Conservation (phyloP, 345 rosid genomes). For the Salix koriyanagi region DNA sequence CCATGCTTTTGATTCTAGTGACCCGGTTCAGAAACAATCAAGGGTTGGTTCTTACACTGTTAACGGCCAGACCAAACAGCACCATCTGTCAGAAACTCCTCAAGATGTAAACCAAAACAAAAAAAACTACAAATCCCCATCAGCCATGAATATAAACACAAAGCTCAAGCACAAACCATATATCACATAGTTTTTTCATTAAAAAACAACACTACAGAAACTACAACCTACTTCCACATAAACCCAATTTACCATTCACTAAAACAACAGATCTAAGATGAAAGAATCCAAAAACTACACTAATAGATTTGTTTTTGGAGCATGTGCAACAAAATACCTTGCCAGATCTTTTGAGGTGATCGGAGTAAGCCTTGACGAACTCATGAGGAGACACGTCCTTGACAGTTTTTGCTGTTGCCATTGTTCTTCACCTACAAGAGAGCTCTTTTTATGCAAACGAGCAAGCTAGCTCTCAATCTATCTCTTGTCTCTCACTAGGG, state of each 20-base stretch:
- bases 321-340: slow-evolving; percentile 39
- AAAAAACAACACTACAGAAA: not conserved
- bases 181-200: not conserved
- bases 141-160: not conserved
- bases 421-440: slow-evolving; percentile 1
- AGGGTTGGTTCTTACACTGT: not conserved
- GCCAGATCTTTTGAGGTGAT: slow-evolving; percentile 91
- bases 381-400: slow-evolving; percentile 91
- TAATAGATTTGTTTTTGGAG: not conserved
- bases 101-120: not conserved
- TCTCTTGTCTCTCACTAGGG: not conserved
- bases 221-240: not conserved
- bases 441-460: not conserved
- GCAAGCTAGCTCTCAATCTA: not conserved
- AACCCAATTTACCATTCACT: not conserved
- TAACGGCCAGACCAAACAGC: not conserved
- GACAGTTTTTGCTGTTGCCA: slow-evolving; percentile 51
- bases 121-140: not conserved
- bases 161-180: not conserved
- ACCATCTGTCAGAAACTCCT: not conserved
- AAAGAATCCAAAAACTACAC: not conserved
- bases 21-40: not conserved
- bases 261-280: slow-evolving; percentile 3
- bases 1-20: not conserved
- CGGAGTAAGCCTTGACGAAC: slow-evolving; percentile 79